Evolutionary conservation across 2,329 filamentous ascomycete genomes (phyloP), one percentile per base, ranked within the genome.

Genomic region (Penicillium fuscoglaucum): DNA sequence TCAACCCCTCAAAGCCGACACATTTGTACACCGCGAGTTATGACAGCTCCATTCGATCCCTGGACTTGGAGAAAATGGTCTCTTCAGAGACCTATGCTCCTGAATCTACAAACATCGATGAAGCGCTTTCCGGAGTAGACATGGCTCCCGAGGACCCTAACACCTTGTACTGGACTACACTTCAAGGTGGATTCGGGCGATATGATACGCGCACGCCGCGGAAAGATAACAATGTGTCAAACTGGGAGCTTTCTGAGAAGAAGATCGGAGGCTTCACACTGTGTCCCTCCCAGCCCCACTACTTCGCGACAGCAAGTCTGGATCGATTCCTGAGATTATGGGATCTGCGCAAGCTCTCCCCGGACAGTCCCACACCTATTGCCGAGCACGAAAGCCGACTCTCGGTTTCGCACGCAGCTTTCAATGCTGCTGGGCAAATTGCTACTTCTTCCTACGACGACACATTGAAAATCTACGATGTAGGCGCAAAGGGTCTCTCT

Each of bases 391-490:
- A 86, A 53, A 95, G 89, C 21, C 84, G 89, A 3, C 79, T 98
- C 0, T 96, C 91, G 0, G 93, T 99, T 0, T 96, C 91, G 0
- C 93, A 97, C 72, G 95, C 93, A 0, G 90, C 93, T 0, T 99
- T 93, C 87, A 95, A 92, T 61, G 81, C 86, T 0, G 88, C 84
- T 0, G 95, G 93, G 0, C 90, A 96, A 63, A 81, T 99, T 6
- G 95, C 93, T 0, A 99, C 95, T 0, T 90, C 92, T 0, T 93
- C 90, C 0, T 99, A 99, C 72, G 95, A 99, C 70, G 92, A 99
- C 68, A 96, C 90, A 0, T 84, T 99, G 63, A 98, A 98, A 71
- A 89, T 99, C 10, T 91, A 98, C 76, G 85, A 93, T 65, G 90
- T 96, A 65, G 81, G 77, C 6, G 72, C 77, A 9, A 79, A 83